Evolutionary conservation across 2,329 filamentous ascomycete species (phyloP).

Genomic region (Diaporthe australafricana): DNA sequence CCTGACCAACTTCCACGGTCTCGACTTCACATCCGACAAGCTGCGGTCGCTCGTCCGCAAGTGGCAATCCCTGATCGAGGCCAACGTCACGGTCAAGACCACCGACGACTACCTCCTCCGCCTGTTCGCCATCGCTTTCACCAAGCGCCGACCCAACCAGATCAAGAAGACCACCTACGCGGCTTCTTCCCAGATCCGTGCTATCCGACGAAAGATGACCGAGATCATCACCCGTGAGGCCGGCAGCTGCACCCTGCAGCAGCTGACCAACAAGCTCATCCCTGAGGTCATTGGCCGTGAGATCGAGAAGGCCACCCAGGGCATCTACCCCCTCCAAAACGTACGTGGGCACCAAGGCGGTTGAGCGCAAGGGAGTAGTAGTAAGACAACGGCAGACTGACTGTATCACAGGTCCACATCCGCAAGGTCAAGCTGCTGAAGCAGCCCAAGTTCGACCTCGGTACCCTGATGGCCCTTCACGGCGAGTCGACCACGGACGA

Average conservation of each 20-base stretch:
- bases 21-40: conserved; percentile 99
- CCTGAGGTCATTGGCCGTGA: conserved; percentile 99
- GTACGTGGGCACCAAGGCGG: conserved; percentile 62
- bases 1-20: conserved; percentile 99
- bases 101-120: conserved; percentile 99
- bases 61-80: conserved; percentile 99
- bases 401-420: conserved; percentile 84
- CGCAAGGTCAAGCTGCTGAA: conserved; percentile 99
- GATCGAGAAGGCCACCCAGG: conserved; percentile 99
- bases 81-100: conserved; percentile 99
- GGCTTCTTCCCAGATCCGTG: conserved; percentile 94
- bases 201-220: conserved; percentile 99
- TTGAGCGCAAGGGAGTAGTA: not conserved
- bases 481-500: conserved; percentile 97
- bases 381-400: conserved; percentile 34
- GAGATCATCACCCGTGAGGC: conserved; percentile 99
- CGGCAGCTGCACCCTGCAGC: conserved; percentile 90
- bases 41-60: conserved; percentile 98
- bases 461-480: conserved; percentile 94
- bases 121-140: conserved; percentile 99
- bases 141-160: conserved; percentile 98
- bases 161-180: conserved; percentile 99
- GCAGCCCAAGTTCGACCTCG: conserved; percentile 98
- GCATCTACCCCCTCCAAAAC: conserved; percentile 99
- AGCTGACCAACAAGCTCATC: conserved; percentile 98